Evolutionary conservation across 2,329 filamentous ascomycete genomes (phyloP).

Genomic region (Aureobasidium sp.): DNA sequence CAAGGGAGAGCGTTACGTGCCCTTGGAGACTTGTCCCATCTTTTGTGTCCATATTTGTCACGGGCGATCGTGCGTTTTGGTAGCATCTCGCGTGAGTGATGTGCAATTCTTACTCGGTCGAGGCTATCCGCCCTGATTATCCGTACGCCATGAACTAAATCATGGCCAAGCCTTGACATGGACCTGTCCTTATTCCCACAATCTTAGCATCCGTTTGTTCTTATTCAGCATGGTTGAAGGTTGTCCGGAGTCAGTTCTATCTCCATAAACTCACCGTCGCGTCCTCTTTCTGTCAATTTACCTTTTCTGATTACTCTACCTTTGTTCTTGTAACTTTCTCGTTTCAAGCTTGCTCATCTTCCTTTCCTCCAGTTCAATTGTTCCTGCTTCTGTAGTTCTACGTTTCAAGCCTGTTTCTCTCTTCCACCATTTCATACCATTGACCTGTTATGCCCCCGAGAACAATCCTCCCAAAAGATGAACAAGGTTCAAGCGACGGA

Average conservation of each 20-base stretch:
- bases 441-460: constrained; percentile 9
- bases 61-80: constrained; percentile 1
- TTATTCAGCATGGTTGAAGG: constrained; percentile 2
- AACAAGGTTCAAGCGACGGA: constrained; percentile 11
- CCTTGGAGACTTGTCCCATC: constrained; percentile 4
- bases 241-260: not conserved
- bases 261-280: constrained; percentile 9
- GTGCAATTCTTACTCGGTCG: not conserved
- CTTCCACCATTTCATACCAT: too few relatives aligned
- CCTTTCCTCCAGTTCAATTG: not conserved
- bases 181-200: not conserved
- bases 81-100: not conserved
- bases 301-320: not conserved
- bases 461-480: constrained; percentile 13
- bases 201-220: constrained; percentile 4
- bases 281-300: not conserved
- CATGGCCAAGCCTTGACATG: not conserved
- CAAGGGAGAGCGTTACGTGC: constrained; percentile 6
- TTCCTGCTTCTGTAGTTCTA: not conserved
- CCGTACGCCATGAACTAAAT: not conserved
- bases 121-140: not conserved
- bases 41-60: constrained; percentile 10
- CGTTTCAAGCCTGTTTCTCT: not conserved
- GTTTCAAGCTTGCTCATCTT: not conserved
- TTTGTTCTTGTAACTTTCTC: not conserved